Percentiles rank a stretch among this genome's conserved stretches.
Evolutionary conservation across 192 early-diverging fungal species (phyloP).

Genomic region (Entomortierella beljakovae): DNA sequence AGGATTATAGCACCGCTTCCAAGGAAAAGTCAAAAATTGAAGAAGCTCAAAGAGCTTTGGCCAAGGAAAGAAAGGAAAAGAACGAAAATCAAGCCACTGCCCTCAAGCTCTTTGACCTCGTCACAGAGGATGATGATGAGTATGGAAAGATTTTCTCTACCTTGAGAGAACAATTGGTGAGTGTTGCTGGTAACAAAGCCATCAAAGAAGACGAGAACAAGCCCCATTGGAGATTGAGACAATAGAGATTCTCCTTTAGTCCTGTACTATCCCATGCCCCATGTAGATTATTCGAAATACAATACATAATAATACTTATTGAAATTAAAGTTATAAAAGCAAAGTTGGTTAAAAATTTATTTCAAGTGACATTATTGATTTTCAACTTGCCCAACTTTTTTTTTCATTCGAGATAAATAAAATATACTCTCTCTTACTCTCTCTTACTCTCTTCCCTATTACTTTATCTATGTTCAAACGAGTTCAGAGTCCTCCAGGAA

Average conservation of each 20-base stretch:
- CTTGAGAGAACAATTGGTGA: conserved; percentile 10
- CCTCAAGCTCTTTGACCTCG: conserved; percentile 30
- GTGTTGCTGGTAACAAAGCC: conserved; percentile 25
- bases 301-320: too few species aligned
- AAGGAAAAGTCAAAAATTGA: conserved; percentile 76
- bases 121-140: conserved; percentile 24
- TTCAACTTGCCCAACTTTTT: too few species aligned
- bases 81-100: conserved; percentile 50
- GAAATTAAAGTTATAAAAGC: too few species aligned
- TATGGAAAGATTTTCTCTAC: conserved; percentile 12
- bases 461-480: conserved; percentile 52
- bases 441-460: background rate
- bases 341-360: too few species aligned
- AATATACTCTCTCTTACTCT: too few species aligned
- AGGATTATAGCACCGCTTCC: conserved; percentile 76
- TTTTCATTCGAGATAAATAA: too few species aligned
- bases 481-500: conserved; percentile 87
- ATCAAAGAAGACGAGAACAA: conserved; percentile 33
- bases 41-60: conserved; percentile 70
- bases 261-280: too few species aligned
- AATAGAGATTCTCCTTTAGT: background rate
- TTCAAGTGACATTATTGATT: too few species aligned
- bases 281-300: too few species aligned
- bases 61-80: conserved; percentile 68
- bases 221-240: conserved; percentile 39